Evolutionary conservation across 2,329 filamentous ascomycete species (phyloP).

Genomic region (Davidsoniella australis): DNA sequence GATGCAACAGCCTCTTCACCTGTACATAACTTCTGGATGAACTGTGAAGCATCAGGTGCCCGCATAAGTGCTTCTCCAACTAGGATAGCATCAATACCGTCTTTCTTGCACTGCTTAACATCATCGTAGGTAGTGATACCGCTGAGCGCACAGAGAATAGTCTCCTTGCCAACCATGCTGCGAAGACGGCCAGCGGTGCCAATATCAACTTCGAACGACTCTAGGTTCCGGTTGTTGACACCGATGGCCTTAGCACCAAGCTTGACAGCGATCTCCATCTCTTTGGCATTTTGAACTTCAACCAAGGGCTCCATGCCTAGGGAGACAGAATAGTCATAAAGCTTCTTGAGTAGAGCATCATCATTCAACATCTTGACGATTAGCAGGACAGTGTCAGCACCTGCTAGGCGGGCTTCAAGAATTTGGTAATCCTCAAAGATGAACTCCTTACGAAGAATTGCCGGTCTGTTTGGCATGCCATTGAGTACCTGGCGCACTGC

Average conservation of each 20-base stretch:
- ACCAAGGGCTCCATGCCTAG: slow-evolving; percentile 96
- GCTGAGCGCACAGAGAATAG: slow-evolving; percentile 82
- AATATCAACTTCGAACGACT: slow-evolving; percentile 92
- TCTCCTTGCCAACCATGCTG: slow-evolving; percentile 67
- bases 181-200: slow-evolving; percentile 80
- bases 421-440: slow-evolving; percentile 98
- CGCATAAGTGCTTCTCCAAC: slow-evolving; percentile 95
- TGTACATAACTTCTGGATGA: slow-evolving; percentile 72
- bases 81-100: slow-evolving; percentile 81
- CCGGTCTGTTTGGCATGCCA: slow-evolving; percentile 81
- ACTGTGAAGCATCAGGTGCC: slow-evolving; percentile 61
- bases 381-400: slow-evolving; percentile 82
- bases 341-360: slow-evolving; percentile 44
- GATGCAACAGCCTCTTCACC: slow-evolving; percentile 23
- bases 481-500: slow-evolving; percentile 77
- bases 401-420: slow-evolving; percentile 77
- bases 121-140: slow-evolving; percentile 83
- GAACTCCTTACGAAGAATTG: slow-evolving; percentile 87
- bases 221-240: slow-evolving; percentile 93
- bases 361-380: slow-evolving; percentile 96
- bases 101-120: slow-evolving; percentile 70
- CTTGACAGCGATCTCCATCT: slow-evolving; percentile 76
- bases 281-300: slow-evolving; percentile 85
- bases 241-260: slow-evolving; percentile 84
- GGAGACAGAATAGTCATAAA: slow-evolving; percentile 79